Evolutionary conservation across 2,329 filamentous ascomycete genomes (phyloP), one percentile per base, ranked within the genome.

Genomic region (Exserohilum rostratum): DNA sequence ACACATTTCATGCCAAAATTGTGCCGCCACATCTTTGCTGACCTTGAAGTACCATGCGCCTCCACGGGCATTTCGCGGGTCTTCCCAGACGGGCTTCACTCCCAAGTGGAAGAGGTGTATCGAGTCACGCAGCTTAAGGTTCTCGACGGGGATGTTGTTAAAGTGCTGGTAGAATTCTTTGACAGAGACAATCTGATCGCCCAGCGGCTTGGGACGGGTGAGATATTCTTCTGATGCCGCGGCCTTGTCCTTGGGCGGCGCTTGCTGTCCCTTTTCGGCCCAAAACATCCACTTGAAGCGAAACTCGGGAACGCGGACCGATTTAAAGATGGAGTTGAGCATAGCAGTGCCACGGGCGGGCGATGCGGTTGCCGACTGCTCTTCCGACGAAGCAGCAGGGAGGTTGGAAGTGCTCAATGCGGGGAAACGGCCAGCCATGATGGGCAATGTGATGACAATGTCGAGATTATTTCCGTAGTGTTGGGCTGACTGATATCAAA

Each of bases 11-110:
- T 87, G 92, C 91, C 89, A 97, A 71, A 90, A 89, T 66, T 88
- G 88, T 2, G 86, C 84, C 2, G 81, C 83, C 33, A 84, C 83
- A 58, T 81, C 82, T 80, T 96, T 96, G 60, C 88, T 87, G 39
- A 97, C 88, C 46, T 93, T 87, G 77, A 98, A 96, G 18, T 91
- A 96, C 91, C 91, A 97, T 73, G 90, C 89, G 45, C 93, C 93
- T 47, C 93, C 93, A 58, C 87, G 83, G 55, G 89, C 81, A 77
- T 97, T 97, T 67, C 95, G 87, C 35, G 90, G 85, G 73, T 98
- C 93, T 77, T 93, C 90, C 83, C 92, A 90, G 38, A 92, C 85
- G 17, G 89, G 90, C 79, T 90, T 89, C 75, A 93, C 90, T 64
- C 90, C 87, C 64, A 88, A 82, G 85, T 90, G 91, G 78, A 90